phyloP scores from a whole-genome alignment of 176 grass and related monocot species.

The Phragmites australis region DNA sequence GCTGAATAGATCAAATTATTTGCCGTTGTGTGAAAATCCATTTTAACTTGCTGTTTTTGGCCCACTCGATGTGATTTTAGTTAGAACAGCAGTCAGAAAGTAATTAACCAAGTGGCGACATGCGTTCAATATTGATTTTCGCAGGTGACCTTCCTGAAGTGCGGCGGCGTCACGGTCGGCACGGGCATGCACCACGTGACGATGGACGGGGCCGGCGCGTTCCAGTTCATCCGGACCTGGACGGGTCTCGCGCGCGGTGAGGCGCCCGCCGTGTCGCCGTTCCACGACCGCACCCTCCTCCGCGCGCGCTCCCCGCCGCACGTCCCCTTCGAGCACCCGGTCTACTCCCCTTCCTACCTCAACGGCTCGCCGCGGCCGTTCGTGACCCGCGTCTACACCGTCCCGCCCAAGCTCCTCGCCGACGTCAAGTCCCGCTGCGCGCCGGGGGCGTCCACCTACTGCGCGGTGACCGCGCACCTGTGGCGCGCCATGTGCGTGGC shows the following conservation, averaged over 20 bases:
- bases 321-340: slow-evolving; percentile 61
- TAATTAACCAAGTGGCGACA: not conserved
- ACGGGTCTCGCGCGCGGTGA: slow-evolving; percentile 51
- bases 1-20: not conserved
- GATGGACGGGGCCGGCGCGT: slow-evolving; percentile 56
- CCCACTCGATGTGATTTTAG: not conserved
- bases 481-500: slow-evolving; percentile 79
- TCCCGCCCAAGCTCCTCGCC: slow-evolving; percentile 49
- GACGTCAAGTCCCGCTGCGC: slow-evolving; percentile 41
- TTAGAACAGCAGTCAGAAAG: not conserved
- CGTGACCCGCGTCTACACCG: slow-evolving; percentile 58
- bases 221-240: slow-evolving; percentile 71
- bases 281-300: slow-evolving; percentile 66
- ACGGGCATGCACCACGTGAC: slow-evolving; percentile 71
- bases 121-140: not conserved
- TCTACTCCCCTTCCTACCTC: slow-evolving; percentile 54
- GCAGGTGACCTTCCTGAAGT: slow-evolving; percentile 76
- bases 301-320: slow-evolving; percentile 59
- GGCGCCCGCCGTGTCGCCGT: slow-evolving; percentile 11
- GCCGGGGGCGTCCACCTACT: slow-evolving; percentile 65
- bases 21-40: not conserved
- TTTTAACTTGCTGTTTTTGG: not conserved
- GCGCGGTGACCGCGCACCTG: slow-evolving; percentile 63
- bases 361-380: slow-evolving; percentile 40
- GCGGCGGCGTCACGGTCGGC: slow-evolving; percentile 68